A percentile compares a stretch with the other conserved stretches of the same genome.
Evolutionary conservation across 208 protist species (phyloP).

Genomic region (Trypanosoma conorhini): DNA sequence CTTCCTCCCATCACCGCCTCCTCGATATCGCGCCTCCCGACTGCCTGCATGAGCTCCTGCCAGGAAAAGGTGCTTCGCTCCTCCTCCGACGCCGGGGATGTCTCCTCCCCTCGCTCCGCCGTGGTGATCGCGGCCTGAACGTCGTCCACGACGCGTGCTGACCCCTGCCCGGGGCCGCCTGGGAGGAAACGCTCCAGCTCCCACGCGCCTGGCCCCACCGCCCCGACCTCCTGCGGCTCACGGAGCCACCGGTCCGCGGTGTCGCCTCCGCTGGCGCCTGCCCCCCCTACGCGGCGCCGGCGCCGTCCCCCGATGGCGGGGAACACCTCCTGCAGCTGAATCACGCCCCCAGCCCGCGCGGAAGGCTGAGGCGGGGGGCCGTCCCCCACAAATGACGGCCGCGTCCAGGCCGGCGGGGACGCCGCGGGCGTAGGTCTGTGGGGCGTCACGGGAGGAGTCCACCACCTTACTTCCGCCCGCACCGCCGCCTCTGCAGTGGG

Average conservation of each 20-base stretch:
- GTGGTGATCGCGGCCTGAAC: not conserved
- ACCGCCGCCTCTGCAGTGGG: not conserved
- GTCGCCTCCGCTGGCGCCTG: not conserved
- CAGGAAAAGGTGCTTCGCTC: not conserved
- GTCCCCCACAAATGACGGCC: not conserved
- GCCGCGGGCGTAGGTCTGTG: not conserved
- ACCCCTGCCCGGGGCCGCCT: not conserved
- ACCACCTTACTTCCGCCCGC: not conserved
- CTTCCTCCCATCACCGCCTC: not conserved
- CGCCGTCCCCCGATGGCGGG: slow-evolving; percentile 10
- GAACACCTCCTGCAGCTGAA: slow-evolving; percentile 10
- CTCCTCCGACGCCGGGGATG: not conserved
- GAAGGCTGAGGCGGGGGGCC: not conserved
- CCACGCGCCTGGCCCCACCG: not conserved
- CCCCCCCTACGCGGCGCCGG: not conserved
- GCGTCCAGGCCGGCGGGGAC: slow-evolving; percentile 7
- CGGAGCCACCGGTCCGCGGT: not conserved
- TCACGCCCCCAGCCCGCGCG: not conserved
- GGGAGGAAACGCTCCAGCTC: not conserved
- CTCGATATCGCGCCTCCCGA: not conserved
- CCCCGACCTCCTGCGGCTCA: not conserved
- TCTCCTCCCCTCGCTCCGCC: not conserved
- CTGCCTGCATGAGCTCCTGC: not conserved
- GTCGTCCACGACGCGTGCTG: not conserved
- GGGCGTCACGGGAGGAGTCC: no score